A percentile compares a stretch with the other conserved stretches of the same genome.
Evolutionary conservation across 2,329 filamentous ascomycete species (phyloP).

Genomic region (Aaosphaeria arxii): DNA sequence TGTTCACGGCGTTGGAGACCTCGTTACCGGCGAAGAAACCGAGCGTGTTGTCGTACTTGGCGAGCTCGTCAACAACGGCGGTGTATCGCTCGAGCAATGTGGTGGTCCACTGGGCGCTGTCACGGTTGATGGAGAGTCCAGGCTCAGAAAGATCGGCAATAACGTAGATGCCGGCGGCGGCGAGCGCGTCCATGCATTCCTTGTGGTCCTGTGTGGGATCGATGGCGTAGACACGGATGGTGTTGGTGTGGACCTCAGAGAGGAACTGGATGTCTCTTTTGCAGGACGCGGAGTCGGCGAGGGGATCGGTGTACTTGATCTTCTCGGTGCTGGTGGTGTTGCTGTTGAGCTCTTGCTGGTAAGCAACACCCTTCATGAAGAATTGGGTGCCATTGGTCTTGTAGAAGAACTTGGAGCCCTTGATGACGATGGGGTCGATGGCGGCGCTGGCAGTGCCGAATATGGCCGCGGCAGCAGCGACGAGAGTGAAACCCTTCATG

Average conservation of each 20-base stretch:
- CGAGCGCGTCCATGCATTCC: constrained; percentile 79
- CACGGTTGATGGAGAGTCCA: constrained; percentile 77
- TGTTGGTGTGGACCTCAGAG: constrained; percentile 77
- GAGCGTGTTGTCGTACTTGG: constrained; percentile 83
- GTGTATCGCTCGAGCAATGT: constrained; percentile 79
- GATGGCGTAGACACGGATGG: constrained; percentile 92
- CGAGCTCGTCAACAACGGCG: constrained; percentile 75
- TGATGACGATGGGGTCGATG: constrained; percentile 65
- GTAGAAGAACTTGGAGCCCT: constrained; percentile 89
- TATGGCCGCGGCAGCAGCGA: constrained; percentile 50
- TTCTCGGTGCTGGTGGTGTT: constrained; percentile 53
- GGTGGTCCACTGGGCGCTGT: constrained; percentile 74
- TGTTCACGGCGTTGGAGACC: constrained; percentile 84
- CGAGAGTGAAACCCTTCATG: constrained; percentile 55
- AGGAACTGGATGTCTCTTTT: constrained; percentile 83
- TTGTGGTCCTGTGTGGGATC: constrained; percentile 76
- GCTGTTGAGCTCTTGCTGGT: constrained; percentile 72
- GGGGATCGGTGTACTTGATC: constrained; percentile 73
- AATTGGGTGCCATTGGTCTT: constrained; percentile 75
- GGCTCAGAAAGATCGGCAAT: constrained; percentile 88
- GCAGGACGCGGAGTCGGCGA: constrained; percentile 70
- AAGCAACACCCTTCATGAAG: constrained; percentile 90
- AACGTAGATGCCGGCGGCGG: constrained; percentile 89
- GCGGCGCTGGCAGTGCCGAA: constrained; percentile 52
- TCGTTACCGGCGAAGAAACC: constrained; percentile 99